phyloP scores from a whole-genome alignment of 2,329 filamentous ascomycete genomes.

The Epichloe typhina region DNA sequence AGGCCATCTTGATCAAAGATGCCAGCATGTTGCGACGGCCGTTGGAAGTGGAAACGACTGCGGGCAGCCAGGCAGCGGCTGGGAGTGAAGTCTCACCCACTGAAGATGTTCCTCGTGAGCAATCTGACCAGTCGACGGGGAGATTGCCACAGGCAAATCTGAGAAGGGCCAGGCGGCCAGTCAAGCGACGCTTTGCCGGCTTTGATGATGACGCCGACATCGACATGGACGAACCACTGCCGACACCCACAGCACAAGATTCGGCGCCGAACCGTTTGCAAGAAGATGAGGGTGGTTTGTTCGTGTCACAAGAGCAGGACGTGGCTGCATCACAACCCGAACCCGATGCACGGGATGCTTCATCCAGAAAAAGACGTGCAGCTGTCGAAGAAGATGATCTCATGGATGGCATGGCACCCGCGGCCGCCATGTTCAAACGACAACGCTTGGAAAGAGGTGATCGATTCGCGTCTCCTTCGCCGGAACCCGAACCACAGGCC shows the following conservation, averaged over 20 bases:
- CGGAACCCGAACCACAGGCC: constrained; percentile 13
- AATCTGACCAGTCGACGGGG: constrained; percentile 5
- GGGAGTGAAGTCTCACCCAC: not conserved
- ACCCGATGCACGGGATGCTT: constrained; percentile 10
- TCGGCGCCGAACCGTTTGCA: constrained; percentile 1
- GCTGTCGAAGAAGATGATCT: constrained; percentile 40
- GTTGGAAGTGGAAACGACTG: constrained; percentile 36
- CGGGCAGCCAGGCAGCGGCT: constrained; percentile 10
- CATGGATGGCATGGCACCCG: constrained; percentile 63
- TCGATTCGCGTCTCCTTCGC: constrained; percentile 23
- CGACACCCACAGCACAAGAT: not conserved
- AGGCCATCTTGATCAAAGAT: constrained; percentile 75
- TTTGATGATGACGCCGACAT: constrained; percentile 44
- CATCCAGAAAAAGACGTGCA: constrained; percentile 33
- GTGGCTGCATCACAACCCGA: constrained; percentile 11
- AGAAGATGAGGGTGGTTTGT: constrained; percentile 34
- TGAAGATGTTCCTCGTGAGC: constrained; percentile 2
- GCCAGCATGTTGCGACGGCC: constrained; percentile 56
- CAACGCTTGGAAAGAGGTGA: constrained; percentile 51
- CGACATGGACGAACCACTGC: constrained; percentile 16
- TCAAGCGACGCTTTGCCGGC: constrained; percentile 53
- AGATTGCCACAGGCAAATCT: not conserved
- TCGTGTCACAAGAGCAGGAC: constrained; percentile 39
- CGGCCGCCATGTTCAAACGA: constrained; percentile 66
- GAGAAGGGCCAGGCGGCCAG: constrained; percentile 23